These are phyloP conservation scores for Thalassiosira mediterranea DNA, from an alignment of 352 stramenopile genomes.

Conservation along the genomic window DNA sequence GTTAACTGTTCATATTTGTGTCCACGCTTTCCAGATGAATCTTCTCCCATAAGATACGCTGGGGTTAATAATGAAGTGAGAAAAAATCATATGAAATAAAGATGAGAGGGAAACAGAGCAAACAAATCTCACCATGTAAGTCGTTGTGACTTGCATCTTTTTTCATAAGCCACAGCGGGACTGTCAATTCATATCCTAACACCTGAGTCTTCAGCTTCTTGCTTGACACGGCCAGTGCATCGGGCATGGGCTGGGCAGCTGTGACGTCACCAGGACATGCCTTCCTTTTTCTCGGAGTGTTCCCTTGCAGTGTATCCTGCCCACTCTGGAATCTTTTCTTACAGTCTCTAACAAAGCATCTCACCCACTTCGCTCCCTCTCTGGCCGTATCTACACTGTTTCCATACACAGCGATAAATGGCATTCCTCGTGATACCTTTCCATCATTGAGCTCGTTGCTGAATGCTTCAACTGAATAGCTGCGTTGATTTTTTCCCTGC, in stretches of 20 bases:
- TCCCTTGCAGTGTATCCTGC: not conserved
- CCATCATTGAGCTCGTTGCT: no score
- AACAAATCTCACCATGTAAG: not conserved
- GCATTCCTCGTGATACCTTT: no score
- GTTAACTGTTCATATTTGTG: not conserved
- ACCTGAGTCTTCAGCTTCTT: not conserved
- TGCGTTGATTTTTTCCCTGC: no score
- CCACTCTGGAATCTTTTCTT: not conserved
- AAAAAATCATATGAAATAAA: not conserved
- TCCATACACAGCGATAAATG: not conserved
- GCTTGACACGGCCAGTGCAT: not conserved
- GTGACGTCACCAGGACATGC: not conserved
- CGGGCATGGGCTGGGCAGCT: not conserved
- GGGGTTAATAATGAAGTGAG: not conserved
- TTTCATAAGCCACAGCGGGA: not conserved
- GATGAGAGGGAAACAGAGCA: not conserved
- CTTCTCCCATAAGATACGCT: not conserved
- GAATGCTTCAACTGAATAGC: no score
- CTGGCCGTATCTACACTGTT: not conserved
- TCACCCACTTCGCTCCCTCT: no score
- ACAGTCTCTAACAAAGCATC: not conserved
- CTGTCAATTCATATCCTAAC: not conserved
- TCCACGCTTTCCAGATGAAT: not conserved
- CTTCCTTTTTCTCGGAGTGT: not conserved
- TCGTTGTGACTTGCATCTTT: not conserved